phyloP scores from a whole-genome alignment of 2,329 filamentous ascomycete genomes.

The Aspergillaceae sp. region DNA sequence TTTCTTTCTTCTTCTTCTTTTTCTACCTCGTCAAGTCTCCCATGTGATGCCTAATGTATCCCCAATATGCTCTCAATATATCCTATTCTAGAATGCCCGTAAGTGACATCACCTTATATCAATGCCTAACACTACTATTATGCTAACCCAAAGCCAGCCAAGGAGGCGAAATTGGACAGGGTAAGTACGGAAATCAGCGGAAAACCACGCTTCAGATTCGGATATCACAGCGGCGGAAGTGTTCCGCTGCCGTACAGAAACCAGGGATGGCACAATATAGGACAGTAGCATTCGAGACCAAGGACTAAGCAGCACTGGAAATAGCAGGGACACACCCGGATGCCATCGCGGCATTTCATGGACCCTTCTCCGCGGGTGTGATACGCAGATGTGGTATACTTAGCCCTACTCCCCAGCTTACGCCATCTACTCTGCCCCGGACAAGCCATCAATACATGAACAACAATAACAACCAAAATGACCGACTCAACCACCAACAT shows the following conservation, averaged over 20 bases:
- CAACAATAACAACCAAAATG: slow-evolving; percentile 9
- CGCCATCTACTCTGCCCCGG: neutral
- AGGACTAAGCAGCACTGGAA: neutral
- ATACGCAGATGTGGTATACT: neutral
- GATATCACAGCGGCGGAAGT: slow-evolving; percentile 10
- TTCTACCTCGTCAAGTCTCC: no score
- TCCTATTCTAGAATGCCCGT: no score
- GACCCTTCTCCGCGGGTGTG: neutral
- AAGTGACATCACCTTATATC: no score
- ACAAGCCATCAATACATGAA: neutral
- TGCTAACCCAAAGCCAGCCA: no score
- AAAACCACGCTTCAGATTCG: slow-evolving; percentile 11
- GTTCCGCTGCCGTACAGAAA: slow-evolving; percentile 6
- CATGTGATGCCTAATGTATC: no score
- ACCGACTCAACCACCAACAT: slow-evolving; percentile 9
- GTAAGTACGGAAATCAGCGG: slow-evolving; percentile 12
- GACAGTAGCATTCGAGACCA: neutral
- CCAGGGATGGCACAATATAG: neutral
- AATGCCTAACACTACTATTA: no score
- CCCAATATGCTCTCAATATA: no score
- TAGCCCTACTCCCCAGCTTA: neutral
- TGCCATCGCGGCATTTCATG: neutral
- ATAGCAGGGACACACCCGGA: neutral
- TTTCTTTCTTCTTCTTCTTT: no score
- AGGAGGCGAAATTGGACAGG: neutral